Conservation (phyloP, 148 eudicot species). For the Dianthus caryophyllus region DNA sequence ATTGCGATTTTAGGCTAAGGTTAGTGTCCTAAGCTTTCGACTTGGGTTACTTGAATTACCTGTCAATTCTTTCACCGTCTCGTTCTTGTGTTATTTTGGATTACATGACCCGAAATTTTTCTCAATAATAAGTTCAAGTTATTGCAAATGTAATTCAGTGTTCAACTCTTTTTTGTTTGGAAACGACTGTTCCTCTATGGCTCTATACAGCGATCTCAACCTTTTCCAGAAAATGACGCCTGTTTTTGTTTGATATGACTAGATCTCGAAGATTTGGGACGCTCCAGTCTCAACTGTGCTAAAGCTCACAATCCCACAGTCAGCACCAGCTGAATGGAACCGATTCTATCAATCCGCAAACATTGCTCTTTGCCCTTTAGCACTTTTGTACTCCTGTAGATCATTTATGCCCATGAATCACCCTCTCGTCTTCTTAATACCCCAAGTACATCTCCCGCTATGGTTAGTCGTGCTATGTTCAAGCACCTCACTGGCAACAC, state of each 20-base stretch:
- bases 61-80: too few relatives aligned
- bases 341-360: conserved; percentile 84
- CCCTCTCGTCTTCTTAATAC: conserved; percentile 54
- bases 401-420: conserved; percentile 73
- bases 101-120: too few relatives aligned
- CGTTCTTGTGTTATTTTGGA: too few relatives aligned
- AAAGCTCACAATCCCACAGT: conserved; percentile 78
- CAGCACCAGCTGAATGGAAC: conserved; percentile 75
- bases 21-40: not conserved
- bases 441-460: conserved; percentile 62
- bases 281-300: conserved; percentile 66
- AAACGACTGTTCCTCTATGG: not conserved
- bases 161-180: not conserved
- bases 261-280: conserved; percentile 79
- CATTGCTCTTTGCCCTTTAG: conserved; percentile 79
- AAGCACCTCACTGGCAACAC: conserved; percentile 62
- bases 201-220: not conserved
- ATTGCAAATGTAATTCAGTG: not conserved
- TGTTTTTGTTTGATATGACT: conserved; percentile 20
- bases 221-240: conserved; percentile 8
- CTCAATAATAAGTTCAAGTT: not conserved
- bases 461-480: conserved; percentile 64
- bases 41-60: not conserved
- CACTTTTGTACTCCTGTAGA: conserved; percentile 69
- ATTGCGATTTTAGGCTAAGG: not conserved